These are phyloP conservation scores for Curvularia verruculosa DNA, from an alignment of 2,329 filamentous ascomycete species.

Conservation along the genomic window DNA sequence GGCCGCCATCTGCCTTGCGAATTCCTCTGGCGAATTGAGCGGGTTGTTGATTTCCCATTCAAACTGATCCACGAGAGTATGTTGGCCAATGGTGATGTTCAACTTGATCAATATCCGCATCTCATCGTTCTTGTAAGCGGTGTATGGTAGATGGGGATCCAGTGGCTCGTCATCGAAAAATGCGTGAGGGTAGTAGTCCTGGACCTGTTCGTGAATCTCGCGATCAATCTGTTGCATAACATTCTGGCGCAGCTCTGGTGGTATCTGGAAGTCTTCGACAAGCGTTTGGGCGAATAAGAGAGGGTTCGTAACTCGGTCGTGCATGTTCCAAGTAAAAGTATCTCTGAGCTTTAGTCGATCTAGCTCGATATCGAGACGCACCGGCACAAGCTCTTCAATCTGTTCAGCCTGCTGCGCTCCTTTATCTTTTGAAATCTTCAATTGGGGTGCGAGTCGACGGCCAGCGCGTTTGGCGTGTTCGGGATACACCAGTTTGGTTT, in stretches of 20 bases:
- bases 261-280: conserved; percentile 83
- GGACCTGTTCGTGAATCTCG: conserved; percentile 86
- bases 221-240: conserved; percentile 69
- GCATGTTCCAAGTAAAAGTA: conserved; percentile 98
- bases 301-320: conserved; percentile 80
- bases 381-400: conserved; percentile 86
- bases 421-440: conserved; percentile 82
- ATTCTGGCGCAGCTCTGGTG: conserved; percentile 65
- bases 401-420: conserved; percentile 85
- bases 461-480: conserved; percentile 76
- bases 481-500: conserved; percentile 75
- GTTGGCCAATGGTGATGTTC: conserved; percentile 95
- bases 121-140: conserved; percentile 97
- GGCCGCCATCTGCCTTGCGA: conserved; percentile 84
- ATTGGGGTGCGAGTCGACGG: conserved; percentile 72
- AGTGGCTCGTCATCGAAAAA: conserved; percentile 88
- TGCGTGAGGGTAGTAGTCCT: conserved; percentile 91
- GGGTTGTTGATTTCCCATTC: conserved; percentile 99
- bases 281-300: conserved; percentile 88
- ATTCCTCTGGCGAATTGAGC: conserved; percentile 91
- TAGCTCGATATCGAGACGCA: conserved; percentile 91
- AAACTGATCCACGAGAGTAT: conserved; percentile 94
- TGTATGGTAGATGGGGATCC: conserved; percentile 88
- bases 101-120: conserved; percentile 96
- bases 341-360: conserved; percentile 95